A percentile compares a stretch with the other conserved stretches of the same genome.
These are phyloP conservation scores for Globisporangium nunn DNA, from an alignment of 352 stramenopile genomes.

Conservation along the genomic window DNA sequence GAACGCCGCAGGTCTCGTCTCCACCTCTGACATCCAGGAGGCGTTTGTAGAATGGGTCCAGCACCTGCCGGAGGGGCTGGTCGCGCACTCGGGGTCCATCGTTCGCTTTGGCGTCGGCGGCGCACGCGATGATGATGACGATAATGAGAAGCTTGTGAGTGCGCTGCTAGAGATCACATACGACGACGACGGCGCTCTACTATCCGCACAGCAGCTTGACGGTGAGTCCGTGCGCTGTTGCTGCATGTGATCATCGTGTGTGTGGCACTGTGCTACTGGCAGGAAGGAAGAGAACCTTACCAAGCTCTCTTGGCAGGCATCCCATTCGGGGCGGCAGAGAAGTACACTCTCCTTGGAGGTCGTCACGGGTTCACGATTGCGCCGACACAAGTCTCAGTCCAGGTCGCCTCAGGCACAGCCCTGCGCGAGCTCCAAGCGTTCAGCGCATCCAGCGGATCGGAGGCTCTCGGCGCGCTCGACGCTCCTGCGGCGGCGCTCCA, in stretches of 20 bases:
- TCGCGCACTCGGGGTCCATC: slow-evolving; percentile 30
- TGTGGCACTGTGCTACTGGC: too few species aligned
- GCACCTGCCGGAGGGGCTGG: slow-evolving; percentile 8
- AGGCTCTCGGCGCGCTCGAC: slow-evolving; percentile 13
- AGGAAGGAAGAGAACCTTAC: too few species aligned
- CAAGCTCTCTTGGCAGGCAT: slow-evolving; percentile 19
- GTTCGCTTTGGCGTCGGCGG: slow-evolving; percentile 14
- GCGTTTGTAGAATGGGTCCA: slow-evolving; percentile 29
- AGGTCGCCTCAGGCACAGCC: slow-evolving; percentile 18
- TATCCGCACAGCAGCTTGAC: slow-evolving; percentile 36
- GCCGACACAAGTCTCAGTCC: slow-evolving; percentile 22
- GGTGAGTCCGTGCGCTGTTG: slow-evolving; percentile 16
- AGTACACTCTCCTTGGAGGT: slow-evolving; percentile 48
- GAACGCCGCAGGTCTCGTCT: neutral
- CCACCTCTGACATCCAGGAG: slow-evolving; percentile 15
- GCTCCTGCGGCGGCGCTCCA: slow-evolving; percentile 16
- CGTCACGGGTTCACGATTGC: slow-evolving; percentile 23
- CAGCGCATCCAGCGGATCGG: slow-evolving; percentile 1
- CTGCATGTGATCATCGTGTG: too few species aligned
- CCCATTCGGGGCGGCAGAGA: slow-evolving; percentile 43
- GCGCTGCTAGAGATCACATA: slow-evolving; percentile 34
- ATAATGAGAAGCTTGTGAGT: slow-evolving; percentile 9
- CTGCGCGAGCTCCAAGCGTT: slow-evolving; percentile 20
- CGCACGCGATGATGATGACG: neutral
- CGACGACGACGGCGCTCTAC: slow-evolving; percentile 26